Evolutionary conservation across 1,284 basidiomycete species (phyloP).

Genomic region (Ustilago vetiveriae): DNA sequence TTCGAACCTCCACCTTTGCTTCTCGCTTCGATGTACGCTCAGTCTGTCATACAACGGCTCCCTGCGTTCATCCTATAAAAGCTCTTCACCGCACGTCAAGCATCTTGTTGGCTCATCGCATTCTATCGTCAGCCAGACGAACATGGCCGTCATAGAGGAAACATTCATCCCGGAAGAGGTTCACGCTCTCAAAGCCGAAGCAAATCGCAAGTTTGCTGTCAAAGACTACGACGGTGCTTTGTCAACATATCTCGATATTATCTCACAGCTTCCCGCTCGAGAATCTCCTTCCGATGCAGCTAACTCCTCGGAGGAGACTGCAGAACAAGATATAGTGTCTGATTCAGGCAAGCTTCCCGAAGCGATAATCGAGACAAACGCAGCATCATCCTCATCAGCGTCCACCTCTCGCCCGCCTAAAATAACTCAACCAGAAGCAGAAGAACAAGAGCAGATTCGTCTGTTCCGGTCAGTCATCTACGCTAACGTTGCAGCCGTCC

Average conservation of each 20-base stretch:
- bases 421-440: constrained; percentile 9
- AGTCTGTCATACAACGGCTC: background rate
- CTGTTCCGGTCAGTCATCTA: constrained; percentile 69
- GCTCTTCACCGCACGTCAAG: too few relatives aligned
- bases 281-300: background rate
- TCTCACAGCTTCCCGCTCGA: constrained; percentile 39
- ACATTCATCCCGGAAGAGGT: constrained; percentile 41
- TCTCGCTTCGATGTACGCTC: background rate
- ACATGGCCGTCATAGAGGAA: constrained; percentile 39
- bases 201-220: constrained; percentile 42
- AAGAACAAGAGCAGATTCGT: constrained; percentile 33
- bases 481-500: constrained; percentile 82
- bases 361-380: background rate
- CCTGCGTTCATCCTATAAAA: too few relatives aligned
- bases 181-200: constrained; percentile 42
- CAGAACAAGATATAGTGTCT: background rate
- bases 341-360: background rate
- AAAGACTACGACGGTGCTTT: constrained; percentile 49
- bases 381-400: background rate
- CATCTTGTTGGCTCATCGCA: too few relatives aligned
- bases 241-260: constrained; percentile 46
- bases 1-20: constrained; percentile 6
- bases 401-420: background rate
- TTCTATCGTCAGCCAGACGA: too few relatives aligned
- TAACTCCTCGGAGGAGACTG: background rate